These are phyloP conservation scores for Forsythia viridissima DNA, from an alignment of 257 asterid genomes.

Conservation along the genomic window DNA sequence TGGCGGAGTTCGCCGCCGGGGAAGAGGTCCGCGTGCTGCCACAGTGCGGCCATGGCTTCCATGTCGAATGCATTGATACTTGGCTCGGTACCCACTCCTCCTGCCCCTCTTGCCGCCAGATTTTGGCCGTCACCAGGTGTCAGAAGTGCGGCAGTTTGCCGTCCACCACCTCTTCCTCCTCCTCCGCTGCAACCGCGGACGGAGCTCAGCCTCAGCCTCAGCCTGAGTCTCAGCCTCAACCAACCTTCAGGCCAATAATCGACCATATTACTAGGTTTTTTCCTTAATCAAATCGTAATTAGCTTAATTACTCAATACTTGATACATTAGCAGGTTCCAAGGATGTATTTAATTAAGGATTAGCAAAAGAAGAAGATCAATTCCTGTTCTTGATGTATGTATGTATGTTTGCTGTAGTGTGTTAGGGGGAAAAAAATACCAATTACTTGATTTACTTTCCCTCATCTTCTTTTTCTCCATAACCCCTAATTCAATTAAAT, in stretches of 20 bases:
- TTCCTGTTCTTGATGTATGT: neutral
- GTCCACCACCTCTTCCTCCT: neutral
- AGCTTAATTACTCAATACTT: neutral
- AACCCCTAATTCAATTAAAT: neutral
- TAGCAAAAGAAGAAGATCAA: neutral
- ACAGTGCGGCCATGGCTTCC: conserved; percentile 52
- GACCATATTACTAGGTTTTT: neutral
- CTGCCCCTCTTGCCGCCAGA: conserved; percentile 53
- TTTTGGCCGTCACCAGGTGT: conserved; percentile 36
- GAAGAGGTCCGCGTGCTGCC: conserved; percentile 49
- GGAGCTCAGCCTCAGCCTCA: neutral
- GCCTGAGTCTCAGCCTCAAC: neutral
- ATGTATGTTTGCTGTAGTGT: neutral
- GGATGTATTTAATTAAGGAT: neutral
- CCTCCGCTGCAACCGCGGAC: neutral
- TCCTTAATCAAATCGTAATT: neutral
- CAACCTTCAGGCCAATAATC: neutral
- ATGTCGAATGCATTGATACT: conserved; percentile 46
- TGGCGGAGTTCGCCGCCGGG: conserved; percentile 46
- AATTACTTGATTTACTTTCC: neutral
- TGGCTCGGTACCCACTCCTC: conserved; percentile 48
- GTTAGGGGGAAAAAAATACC: neutral
- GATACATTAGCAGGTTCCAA: neutral
- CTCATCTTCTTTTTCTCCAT: neutral
- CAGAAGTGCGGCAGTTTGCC: conserved; percentile 17